Percentiles rank a stretch among this genome's conserved stretches.
phyloP scores from a whole-genome alignment of 2,329 filamentous ascomycete species.

The Trichoderma breve region DNA sequence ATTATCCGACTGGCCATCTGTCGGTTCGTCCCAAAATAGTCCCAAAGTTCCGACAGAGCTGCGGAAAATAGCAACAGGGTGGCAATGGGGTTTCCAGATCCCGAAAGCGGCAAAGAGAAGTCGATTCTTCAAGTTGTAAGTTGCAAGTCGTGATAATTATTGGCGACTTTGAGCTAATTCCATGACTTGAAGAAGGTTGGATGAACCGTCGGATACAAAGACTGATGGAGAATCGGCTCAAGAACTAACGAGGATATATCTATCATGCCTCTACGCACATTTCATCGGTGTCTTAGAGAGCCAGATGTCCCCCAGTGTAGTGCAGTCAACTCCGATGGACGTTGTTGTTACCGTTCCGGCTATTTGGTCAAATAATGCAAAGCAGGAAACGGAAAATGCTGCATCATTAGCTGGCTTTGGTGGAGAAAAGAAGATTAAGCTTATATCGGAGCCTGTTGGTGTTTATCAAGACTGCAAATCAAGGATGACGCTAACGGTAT shows the following conservation, averaged over 20 bases:
- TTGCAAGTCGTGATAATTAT: conserved; percentile 25
- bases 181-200: conserved; percentile 32
- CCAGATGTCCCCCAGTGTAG: conserved; percentile 41
- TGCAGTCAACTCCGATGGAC: conserved; percentile 46
- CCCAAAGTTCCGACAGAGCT: conserved; percentile 51
- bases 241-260: conserved; percentile 42
- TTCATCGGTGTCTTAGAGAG: conserved; percentile 45
- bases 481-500: conserved; percentile 5
- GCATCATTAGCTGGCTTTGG: conserved; percentile 41
- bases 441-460: conserved; percentile 49
- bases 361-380: conserved; percentile 57
- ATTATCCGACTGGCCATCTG: conserved; percentile 46
- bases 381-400: conserved; percentile 46
- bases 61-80: conserved; percentile 39
- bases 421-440: conserved; percentile 42
- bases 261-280: conserved; percentile 48
- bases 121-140: conserved; percentile 49
- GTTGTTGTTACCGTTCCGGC: conserved; percentile 58
- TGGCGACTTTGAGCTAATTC: not conserved
- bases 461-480: not conserved
- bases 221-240: conserved; percentile 37
- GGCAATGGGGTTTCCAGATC: conserved; percentile 53
- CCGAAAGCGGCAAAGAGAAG: conserved; percentile 40
- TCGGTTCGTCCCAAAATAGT: conserved; percentile 33
- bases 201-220: conserved; percentile 32